These are phyloP conservation scores for Pseudoscleropodium purum DNA, from an alignment of 225 moss, liverwort and hornwort species.

Conservation along the genomic window DNA sequence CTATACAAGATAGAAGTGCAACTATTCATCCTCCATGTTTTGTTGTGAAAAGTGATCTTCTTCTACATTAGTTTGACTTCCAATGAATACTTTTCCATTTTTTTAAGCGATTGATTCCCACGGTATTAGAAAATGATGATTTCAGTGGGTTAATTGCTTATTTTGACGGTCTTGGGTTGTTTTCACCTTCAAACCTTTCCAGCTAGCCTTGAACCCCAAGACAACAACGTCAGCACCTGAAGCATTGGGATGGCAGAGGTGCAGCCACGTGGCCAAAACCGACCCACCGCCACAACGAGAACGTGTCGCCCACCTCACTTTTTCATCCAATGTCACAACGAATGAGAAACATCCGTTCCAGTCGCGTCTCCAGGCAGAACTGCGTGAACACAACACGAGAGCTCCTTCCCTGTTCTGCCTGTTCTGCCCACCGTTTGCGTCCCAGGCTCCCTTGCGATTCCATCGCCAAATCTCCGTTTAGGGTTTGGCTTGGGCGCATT, in stretches of 20 bases:
- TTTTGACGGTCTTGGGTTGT: too few species aligned
- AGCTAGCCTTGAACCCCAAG: not conserved
- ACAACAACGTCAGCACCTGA: not conserved
- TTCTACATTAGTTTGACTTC: too few species aligned
- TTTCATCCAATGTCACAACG: not conserved
- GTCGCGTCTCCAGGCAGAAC: not conserved
- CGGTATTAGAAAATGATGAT: too few species aligned
- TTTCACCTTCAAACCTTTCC: too few species aligned
- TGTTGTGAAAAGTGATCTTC: too few species aligned
- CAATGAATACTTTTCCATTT: too few species aligned
- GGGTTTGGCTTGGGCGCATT: not conserved
- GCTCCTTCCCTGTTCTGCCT: not conserved
- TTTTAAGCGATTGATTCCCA: too few species aligned
- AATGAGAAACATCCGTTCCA: not conserved
- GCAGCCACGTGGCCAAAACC: not conserved
- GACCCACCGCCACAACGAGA: not conserved
- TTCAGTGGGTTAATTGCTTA: too few species aligned
- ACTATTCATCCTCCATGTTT: too few species aligned
- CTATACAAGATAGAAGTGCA: too few species aligned
- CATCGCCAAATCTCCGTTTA: not conserved
- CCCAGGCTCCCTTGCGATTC: not conserved
- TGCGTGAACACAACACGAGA: not conserved
- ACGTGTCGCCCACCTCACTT: not conserved
- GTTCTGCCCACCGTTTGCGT: not conserved
- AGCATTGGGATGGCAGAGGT: not conserved